phyloP scores from a whole-genome alignment of 2,329 filamentous ascomycete species.

The Hypoxylon sp. region DNA sequence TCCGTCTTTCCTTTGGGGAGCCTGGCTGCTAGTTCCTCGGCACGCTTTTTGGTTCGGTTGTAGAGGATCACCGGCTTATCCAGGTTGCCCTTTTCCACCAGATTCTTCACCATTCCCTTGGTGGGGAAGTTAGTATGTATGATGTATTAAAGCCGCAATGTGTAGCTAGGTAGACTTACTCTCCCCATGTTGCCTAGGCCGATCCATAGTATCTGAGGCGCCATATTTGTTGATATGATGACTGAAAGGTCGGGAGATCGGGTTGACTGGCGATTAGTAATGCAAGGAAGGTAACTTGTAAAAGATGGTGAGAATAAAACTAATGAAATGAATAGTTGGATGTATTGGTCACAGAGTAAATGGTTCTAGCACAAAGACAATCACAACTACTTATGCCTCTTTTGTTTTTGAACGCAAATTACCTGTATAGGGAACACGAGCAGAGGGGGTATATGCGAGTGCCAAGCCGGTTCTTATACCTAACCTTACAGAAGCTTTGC shows the following conservation, averaged over 20 bases:
- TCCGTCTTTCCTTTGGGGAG: constrained; percentile 74
- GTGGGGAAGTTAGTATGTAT: constrained; percentile 39
- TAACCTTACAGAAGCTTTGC: not conserved
- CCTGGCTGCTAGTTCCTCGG: constrained; percentile 73
- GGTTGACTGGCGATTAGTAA: constrained; percentile 10
- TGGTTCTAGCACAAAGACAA: not conserved
- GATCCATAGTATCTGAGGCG: constrained; percentile 79
- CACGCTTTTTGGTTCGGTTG: constrained; percentile 81
- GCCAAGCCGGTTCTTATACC: constrained; percentile 38
- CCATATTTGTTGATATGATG: constrained; percentile 58
- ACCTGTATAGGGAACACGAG: not conserved
- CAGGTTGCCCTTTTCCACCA: constrained; percentile 82
- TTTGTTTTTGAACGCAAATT: not conserved
- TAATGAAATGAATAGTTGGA: not conserved
- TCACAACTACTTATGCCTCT: not conserved
- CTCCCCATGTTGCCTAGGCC: constrained; percentile 91
- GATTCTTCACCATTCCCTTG: constrained; percentile 87
- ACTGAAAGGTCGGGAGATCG: not conserved
- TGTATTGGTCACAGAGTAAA: not conserved
- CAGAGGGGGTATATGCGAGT: constrained; percentile 1
- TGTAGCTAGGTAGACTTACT: constrained; percentile 63
- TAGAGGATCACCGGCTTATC: constrained; percentile 81
- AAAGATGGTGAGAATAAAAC: not conserved
- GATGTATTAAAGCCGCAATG: not conserved
- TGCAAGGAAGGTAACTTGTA: not conserved